phyloP scores from a whole-genome alignment of 768 basidiomycete species.

The Mycena rosella region DNA sequence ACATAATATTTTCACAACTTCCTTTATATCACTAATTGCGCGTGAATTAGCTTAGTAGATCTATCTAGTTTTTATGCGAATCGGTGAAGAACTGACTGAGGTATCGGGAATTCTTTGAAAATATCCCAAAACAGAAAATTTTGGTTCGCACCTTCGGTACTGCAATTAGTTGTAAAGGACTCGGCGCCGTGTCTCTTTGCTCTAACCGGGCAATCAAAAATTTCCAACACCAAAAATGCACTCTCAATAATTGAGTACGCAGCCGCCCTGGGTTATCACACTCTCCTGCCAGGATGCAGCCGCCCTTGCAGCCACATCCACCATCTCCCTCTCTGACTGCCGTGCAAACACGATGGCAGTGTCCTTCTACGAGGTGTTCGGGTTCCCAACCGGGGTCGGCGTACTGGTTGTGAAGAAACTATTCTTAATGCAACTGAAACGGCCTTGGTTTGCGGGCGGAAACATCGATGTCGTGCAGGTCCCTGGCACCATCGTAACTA shows the following conservation, averaged over 20 bases:
- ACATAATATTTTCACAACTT: too few relatives aligned
- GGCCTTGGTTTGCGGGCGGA: constrained; percentile 91
- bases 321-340: constrained; percentile 72
- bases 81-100: too few relatives aligned
- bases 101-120: too few relatives aligned
- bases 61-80: too few relatives aligned
- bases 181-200: constrained; percentile 74
- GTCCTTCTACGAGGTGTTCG: constrained; percentile 93
- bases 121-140: too few relatives aligned
- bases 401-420: constrained; percentile 80
- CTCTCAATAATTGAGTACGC: constrained; percentile 75
- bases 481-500: constrained; percentile 76
- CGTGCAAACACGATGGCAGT: constrained; percentile 86
- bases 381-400: constrained; percentile 87
- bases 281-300: constrained; percentile 82
- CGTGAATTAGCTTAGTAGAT: too few relatives aligned
- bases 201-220: constrained; percentile 85
- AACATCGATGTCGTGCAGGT: constrained; percentile 88
- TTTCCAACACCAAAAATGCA: constrained; percentile 79
- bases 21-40: too few relatives aligned
- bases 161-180: too few relatives aligned
- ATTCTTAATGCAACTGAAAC: constrained; percentile 68
- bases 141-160: too few relatives aligned
- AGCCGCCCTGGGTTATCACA: constrained; percentile 74
- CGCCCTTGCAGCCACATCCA: constrained; percentile 79